Evolutionary conservation across 352 stramenopile genomes (phyloP).

Genomic region (Sclerospora graminicola): DNA sequence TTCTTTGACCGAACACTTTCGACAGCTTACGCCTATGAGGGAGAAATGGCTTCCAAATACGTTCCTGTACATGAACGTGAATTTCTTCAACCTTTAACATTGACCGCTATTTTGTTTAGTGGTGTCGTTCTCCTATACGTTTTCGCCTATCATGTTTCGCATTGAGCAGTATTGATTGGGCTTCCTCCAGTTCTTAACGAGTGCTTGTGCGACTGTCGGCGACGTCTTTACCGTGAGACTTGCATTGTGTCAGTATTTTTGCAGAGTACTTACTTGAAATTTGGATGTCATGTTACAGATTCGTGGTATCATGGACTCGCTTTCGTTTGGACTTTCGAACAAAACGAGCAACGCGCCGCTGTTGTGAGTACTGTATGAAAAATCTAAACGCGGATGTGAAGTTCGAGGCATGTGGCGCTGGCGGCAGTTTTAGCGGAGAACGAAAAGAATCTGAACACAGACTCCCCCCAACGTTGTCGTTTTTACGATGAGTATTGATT

Average conservation of each 20-base stretch:
- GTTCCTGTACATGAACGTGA: constrained; percentile 6
- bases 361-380: constrained; percentile 20
- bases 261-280: no score
- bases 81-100: background rate
- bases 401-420: no score
- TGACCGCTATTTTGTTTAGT: constrained; percentile 39
- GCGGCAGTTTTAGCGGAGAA: background rate
- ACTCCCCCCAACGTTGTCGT: no score
- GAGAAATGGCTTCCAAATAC: constrained; percentile 76
- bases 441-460: no score
- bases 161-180: constrained; percentile 91
- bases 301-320: constrained; percentile 60
- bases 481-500: no score
- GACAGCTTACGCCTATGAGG: constrained; percentile 74
- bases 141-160: constrained; percentile 92
- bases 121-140: constrained; percentile 96
- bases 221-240: constrained; percentile 80
- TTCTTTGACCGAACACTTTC: constrained; percentile 94
- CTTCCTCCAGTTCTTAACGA: constrained; percentile 87
- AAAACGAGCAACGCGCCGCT: constrained; percentile 33
- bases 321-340: constrained; percentile 41
- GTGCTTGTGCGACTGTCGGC: constrained; percentile 87
- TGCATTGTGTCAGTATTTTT: background rate
- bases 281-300: constrained; percentile 28
- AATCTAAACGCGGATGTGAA: constrained; percentile 9